These are phyloP conservation scores for Solanum piurae DNA, from an alignment of 257 asterid species.

Conservation along the genomic window DNA sequence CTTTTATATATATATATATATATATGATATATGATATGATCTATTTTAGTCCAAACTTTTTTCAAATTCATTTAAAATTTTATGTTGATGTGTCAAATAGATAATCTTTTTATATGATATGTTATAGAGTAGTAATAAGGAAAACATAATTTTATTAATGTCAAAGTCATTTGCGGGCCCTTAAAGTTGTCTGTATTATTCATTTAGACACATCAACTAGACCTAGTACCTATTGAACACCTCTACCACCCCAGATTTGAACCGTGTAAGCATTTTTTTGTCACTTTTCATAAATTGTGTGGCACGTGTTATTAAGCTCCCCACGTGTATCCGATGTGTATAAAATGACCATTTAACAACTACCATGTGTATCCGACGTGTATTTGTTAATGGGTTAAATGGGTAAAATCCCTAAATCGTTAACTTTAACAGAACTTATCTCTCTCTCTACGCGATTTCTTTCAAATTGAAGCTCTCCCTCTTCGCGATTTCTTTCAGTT, in stretches of 20 bases:
- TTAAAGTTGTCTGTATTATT: too few relatives aligned
- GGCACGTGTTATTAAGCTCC: neutral
- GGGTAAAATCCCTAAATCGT: too few relatives aligned
- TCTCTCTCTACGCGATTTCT: neutral
- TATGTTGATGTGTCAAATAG: neutral
- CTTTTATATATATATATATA: too few relatives aligned
- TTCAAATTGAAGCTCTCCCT: neutral
- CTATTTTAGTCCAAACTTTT: neutral
- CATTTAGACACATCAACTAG: neutral
- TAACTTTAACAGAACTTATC: neutral
- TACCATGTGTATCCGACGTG: neutral
- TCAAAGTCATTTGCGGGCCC: neutral
- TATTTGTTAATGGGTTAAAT: too few relatives aligned
- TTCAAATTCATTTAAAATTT: too few relatives aligned
- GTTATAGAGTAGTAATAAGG: too few relatives aligned
- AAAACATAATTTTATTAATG: neutral
- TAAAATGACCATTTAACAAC: neutral
- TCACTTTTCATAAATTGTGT: neutral
- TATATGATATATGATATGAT: too few relatives aligned
- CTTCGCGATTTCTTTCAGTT: neutral
- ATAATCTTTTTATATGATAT: too few relatives aligned
- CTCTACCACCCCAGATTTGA: neutral
- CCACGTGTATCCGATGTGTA: neutral
- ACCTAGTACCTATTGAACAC: neutral
- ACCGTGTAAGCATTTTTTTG: neutral